Evolutionary conservation across 2,329 filamentous ascomycete species (phyloP).

Genomic region (Drechslerella coelobrocha): DNA sequence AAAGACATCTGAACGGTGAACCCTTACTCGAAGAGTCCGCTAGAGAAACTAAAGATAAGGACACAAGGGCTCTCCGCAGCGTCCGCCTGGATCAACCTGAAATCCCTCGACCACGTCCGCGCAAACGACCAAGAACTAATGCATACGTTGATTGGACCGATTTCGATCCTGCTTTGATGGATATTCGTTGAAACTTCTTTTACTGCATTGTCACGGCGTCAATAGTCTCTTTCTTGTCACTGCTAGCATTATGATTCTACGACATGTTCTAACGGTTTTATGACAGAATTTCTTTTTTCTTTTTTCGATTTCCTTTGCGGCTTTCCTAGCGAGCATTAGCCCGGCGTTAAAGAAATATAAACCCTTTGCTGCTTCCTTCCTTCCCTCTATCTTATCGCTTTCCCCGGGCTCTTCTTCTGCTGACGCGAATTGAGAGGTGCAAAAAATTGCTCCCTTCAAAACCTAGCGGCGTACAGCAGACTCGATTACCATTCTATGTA

Average conservation of each 20-base stretch:
- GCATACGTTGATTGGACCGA: conserved; percentile 14
- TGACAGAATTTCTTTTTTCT: not conserved
- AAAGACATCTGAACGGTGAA: conserved; percentile 12
- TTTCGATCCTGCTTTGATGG: conserved; percentile 36
- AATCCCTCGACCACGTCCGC: conserved; percentile 24
- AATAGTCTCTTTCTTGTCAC: not conserved
- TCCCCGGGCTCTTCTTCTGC: not conserved
- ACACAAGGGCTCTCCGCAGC: conserved; percentile 16
- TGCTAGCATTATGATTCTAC: not conserved
- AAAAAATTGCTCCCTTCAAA: not conserved
- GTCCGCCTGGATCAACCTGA: conserved; percentile 11
- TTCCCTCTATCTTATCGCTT: not conserved
- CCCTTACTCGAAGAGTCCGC: not conserved
- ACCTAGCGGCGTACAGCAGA: not conserved
- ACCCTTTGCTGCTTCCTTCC: conserved; percentile 4
- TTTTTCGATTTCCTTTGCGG: not conserved
- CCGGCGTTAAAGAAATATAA: conserved; percentile 24
- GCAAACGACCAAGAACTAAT: not conserved
- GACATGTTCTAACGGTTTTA: not conserved
- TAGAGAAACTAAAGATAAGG: not conserved
- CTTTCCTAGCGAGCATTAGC: conserved; percentile 23
- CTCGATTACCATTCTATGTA: not conserved
- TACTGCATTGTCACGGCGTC: conserved; percentile 1
- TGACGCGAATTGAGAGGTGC: too few species aligned
- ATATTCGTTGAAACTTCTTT: conserved; percentile 31